Evolutionary conservation across 2,329 filamentous ascomycete species (phyloP), one percentile per base, ranked within the genome.

Genomic region (Basipetospora chlamydospora): DNA sequence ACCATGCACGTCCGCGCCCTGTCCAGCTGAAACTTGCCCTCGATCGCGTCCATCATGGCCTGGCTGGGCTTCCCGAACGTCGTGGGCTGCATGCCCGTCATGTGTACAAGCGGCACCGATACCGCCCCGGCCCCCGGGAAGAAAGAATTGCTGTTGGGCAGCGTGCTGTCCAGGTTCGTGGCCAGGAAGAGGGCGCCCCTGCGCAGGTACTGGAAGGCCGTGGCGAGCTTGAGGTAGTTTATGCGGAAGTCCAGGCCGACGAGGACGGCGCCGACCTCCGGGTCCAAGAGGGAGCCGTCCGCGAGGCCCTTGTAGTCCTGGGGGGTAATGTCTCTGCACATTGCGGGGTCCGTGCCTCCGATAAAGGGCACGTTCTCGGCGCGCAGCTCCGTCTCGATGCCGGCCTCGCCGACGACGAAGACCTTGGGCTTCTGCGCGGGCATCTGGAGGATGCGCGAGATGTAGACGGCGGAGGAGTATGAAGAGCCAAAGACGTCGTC

Each of bases 31-130:
- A 96, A 95, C 58, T 93, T 94, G 40, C 88, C 88, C 64, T 96
- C 88, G 39, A 98, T 81, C 3, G 90, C 86, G 56, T 96, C 88
- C 88, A 98, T 94, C 90, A 98, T 98, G 4, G 88, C 88, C 63
- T 94, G 86, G 54, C 85, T 94, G 3, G 90, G 90, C 62, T 98
- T 98, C 1, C 90, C 90, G 28, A 96, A 62, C 3, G 83, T 77
- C 22, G 85, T 59, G 1, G 90, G 88, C 48, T 80, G 67, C 20
- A 25, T 15, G 53, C 73, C 66, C 4, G 71, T 65, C 66, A 84
- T 84, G 54, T 80, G 80, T 37, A 79, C 66, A 41, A 98, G 60
- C 2, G 86, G 84, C 18, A 83, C 75, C 34, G 79, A 77, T 44
- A 84, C 78, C 2, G 83, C 80, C 1, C 90, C 90, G 1, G 90